Evolutionary conservation across 306 rosid species (phyloP).

Genomic region (Clitoria ternatea): DNA sequence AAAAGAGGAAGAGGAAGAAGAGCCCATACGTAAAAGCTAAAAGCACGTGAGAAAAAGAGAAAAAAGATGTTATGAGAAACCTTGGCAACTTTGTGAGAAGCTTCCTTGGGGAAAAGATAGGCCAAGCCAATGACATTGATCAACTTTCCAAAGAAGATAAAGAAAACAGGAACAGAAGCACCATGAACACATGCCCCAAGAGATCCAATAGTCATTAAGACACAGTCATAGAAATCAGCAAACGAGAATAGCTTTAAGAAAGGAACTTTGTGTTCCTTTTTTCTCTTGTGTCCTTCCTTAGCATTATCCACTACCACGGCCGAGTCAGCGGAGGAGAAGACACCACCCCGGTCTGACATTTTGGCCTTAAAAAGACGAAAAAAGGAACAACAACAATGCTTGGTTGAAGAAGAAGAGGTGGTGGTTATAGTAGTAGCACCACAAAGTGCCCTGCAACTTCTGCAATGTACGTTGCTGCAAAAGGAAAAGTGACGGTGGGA

Average conservation of each 20-base stretch:
- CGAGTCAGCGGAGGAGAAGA: slow-evolving; percentile 33
- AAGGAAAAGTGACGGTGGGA: neutral
- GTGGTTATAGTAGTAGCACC: neutral
- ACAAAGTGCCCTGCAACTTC: neutral
- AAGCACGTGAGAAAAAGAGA: no score
- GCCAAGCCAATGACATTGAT: slow-evolving; percentile 88
- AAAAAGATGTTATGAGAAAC: slow-evolving; percentile 23
- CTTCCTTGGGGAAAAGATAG: slow-evolving; percentile 82
- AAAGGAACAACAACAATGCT: neutral
- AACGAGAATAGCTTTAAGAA: slow-evolving; percentile 63
- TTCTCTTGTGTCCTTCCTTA: slow-evolving; percentile 13
- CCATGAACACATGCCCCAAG: slow-evolving; percentile 88
- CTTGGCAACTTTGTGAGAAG: slow-evolving; percentile 92
- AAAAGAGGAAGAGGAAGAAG: no score
- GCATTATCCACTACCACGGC: slow-evolving; percentile 10
- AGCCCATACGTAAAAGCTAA: no score
- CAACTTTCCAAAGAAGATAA: slow-evolving; percentile 83
- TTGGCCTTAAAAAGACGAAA: slow-evolving; percentile 15
- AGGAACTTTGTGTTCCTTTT: slow-evolving; percentile 50
- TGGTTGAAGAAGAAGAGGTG: neutral
- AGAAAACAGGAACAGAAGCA: slow-evolving; percentile 93
- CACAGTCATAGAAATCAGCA: slow-evolving; percentile 72
- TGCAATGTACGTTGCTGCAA: slow-evolving; percentile 7
- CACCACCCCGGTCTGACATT: slow-evolving; percentile 37
- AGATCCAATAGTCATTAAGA: slow-evolving; percentile 70